Percentiles rank a stretch among this genome's conserved stretches.
phyloP scores from a whole-genome alignment of 169 alveolate species.

The Cryptosporidium parvum region DNA sequence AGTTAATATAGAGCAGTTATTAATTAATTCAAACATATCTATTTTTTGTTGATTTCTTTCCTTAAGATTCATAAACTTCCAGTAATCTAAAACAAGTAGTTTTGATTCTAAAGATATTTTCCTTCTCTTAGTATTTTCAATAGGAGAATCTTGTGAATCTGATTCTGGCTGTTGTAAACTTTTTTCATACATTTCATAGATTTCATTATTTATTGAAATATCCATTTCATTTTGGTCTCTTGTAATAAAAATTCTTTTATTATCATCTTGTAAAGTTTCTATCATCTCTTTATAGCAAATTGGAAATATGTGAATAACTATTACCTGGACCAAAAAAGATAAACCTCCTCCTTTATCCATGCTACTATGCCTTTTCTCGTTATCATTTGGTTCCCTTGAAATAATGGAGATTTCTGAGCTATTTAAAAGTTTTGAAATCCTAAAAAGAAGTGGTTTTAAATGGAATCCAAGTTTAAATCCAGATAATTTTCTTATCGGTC shows the following conservation, averaged over 20 bases:
- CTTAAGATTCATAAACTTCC: conserved; percentile 35
- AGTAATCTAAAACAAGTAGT: conserved; percentile 45
- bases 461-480: conserved; percentile 52
- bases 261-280: conserved; percentile 30
- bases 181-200: conserved; percentile 24
- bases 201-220: conserved; percentile 37
- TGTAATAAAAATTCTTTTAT: conserved; percentile 17
- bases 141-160: conserved; percentile 8
- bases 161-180: not conserved
- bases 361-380: not conserved
- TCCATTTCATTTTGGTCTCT: conserved; percentile 66
- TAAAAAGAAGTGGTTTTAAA: conserved; percentile 27
- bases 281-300: conserved; percentile 49
- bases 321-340: conserved; percentile 22
- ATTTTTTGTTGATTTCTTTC: not conserved
- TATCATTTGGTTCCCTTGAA: not conserved
- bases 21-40: conserved; percentile 6
- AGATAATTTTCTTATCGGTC: conserved; percentile 21
- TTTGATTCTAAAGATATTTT: conserved; percentile 33
- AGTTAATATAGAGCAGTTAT: conserved; percentile 40
- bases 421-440: conserved; percentile 11
- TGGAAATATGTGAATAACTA: conserved; percentile 57
- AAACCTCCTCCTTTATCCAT: conserved; percentile 61
- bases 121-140: conserved; percentile 6
- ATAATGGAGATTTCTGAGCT: not conserved